Evolutionary conservation across 441 rosid species (phyloP), one percentile per base, ranked within the genome.

Genomic region (Jatropha multifida): DNA sequence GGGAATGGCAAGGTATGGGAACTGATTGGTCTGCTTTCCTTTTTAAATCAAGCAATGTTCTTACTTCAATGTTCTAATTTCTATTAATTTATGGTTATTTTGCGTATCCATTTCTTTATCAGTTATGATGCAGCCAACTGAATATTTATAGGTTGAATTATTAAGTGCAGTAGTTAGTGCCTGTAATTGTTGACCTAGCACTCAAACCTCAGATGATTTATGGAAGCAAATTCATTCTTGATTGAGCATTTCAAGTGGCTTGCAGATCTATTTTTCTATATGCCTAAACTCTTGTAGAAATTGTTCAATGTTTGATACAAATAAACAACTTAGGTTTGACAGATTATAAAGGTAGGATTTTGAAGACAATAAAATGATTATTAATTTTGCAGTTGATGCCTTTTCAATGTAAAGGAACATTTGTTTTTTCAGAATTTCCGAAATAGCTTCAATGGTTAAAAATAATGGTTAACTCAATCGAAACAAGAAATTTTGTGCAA

Each of bases 1-100:
- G 96, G 98, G 98, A 94, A 81, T 94, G 98, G 99, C 98, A 94
- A 89, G 98, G 99, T 94, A 83, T 58, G 66, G 56, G 15, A 56
- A 63, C 54, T 44, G 64, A 56, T 69, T 48, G 10, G 8, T 69
- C 13, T 68, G 42, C 40, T 67, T 65, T 40, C n/a, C 41, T 5
- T 77, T 26, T 64, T 40, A n/a, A 74, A 41, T 51, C 74, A 54
- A 46, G 49, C 42, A 46, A 13, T 58, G 37, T 74, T 26, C 75
- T 10, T 48, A 2, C 5, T 56, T 41, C 40, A 42, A 41, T 40
- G 26, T 20, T 6, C 12, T 58, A 58, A 20, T 58, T 38, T n/a
- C 38, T 20, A 5, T 20, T 37, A 38, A 63, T 13, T 49, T 51
- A 27, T 17, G 61, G 48, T 20, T 58, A 8, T n/a, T 64, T 64